phyloP scores from a whole-genome alignment of 1,284 basidiomycete species.

The Sphaerobolus stellatus region DNA sequence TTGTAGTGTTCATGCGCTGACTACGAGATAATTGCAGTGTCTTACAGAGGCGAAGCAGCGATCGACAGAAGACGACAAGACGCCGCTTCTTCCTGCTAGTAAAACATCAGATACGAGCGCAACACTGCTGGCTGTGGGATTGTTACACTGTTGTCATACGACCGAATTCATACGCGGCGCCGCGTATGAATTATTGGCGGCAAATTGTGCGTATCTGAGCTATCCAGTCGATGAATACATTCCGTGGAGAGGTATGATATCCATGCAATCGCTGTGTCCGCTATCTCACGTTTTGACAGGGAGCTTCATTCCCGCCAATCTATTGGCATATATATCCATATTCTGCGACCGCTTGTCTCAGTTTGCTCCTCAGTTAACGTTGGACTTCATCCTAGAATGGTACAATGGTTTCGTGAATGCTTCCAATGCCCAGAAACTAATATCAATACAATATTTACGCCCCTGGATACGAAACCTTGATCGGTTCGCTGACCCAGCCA shows the following conservation, averaged over 20 bases:
- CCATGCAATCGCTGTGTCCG: not conserved
- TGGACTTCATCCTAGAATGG: slow-evolving; percentile 86
- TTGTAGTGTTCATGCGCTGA: too few species aligned
- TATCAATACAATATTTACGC: slow-evolving; percentile 75
- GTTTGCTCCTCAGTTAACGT: slow-evolving; percentile 74
- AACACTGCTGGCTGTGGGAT: slow-evolving; percentile 79
- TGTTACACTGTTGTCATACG: slow-evolving; percentile 70
- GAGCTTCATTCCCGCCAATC: slow-evolving; percentile 72
- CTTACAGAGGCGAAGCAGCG: slow-evolving; percentile 70
- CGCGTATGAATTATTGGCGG: slow-evolving; percentile 77
- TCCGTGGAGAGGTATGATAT: slow-evolving; percentile 59
- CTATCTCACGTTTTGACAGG: slow-evolving; percentile 41
- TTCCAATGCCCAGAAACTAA: slow-evolving; percentile 56
- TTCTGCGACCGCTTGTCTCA: slow-evolving; percentile 73
- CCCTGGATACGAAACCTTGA: slow-evolving; percentile 86
- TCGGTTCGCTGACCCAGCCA: slow-evolving; percentile 68
- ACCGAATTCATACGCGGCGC: slow-evolving; percentile 74
- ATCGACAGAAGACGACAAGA: slow-evolving; percentile 51
- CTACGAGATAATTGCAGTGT: too few species aligned
- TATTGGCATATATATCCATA: slow-evolving; percentile 59
- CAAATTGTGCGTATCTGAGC: slow-evolving; percentile 75
- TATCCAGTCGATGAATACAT: slow-evolving; percentile 53
- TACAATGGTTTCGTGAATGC: slow-evolving; percentile 44
- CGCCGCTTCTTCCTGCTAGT: slow-evolving; percentile 65
- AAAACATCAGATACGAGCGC: slow-evolving; percentile 79